Evolutionary conservation across 108 stramenopile species (phyloP).

Genomic region (Schizochytrium sp.): DNA sequence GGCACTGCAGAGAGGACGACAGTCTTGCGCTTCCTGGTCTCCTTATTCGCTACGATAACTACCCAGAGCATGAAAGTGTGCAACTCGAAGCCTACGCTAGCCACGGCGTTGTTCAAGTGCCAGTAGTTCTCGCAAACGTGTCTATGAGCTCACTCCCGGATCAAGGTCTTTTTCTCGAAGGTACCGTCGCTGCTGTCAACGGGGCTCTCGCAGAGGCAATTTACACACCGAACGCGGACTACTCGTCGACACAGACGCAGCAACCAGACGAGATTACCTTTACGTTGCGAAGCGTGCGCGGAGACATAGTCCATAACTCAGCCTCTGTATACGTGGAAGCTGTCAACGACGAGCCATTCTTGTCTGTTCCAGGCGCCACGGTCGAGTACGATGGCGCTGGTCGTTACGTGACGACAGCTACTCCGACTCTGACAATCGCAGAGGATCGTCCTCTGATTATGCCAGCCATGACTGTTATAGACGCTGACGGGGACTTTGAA

Average conservation of each 20-base stretch:
- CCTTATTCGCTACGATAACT: background rate
- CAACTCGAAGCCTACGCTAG: background rate
- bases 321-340: background rate
- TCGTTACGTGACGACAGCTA: background rate
- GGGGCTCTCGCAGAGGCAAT: background rate
- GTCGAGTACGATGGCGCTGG: background rate
- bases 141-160: background rate
- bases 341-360: background rate
- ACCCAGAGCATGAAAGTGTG: background rate
- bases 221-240: background rate
- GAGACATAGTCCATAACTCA: background rate
- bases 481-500: background rate
- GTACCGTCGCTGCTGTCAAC: background rate
- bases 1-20: background rate
- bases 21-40: background rate
- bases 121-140: background rate
- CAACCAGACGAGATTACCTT: background rate
- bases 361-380: background rate
- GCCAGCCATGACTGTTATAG: background rate
- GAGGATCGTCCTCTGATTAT: background rate
- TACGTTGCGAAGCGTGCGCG: background rate
- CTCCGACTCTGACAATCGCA: too few species aligned
- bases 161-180: background rate
- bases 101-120: background rate
- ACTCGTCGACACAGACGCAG: background rate